phyloP scores from a whole-genome alignment of 164 flowering plant genomes.

The Cinnamomum micranthum region DNA sequence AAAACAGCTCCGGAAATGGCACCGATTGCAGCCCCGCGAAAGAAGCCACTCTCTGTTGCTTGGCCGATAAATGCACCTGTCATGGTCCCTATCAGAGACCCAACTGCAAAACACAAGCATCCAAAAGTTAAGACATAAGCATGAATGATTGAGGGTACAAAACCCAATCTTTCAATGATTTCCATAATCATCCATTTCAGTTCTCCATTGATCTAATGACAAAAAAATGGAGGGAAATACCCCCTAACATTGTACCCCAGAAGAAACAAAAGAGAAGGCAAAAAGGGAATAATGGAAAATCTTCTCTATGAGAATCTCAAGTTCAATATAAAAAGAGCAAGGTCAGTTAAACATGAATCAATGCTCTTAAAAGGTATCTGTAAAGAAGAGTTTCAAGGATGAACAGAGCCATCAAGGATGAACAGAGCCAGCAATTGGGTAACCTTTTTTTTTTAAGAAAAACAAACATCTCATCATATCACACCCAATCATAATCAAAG shows the following conservation, averaged over 20 bases:
- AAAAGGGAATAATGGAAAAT: not conserved
- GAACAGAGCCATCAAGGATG: not conserved
- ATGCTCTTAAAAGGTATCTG: not conserved
- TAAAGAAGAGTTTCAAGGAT: not conserved
- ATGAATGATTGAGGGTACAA: not conserved
- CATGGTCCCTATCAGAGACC: slow-evolving; percentile 73
- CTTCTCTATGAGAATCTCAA: not conserved
- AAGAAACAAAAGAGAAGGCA: not conserved
- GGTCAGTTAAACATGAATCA: not conserved
- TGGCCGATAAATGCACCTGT: slow-evolving; percentile 88
- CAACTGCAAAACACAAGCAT: slow-evolving; percentile 43
- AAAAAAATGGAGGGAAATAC: not conserved
- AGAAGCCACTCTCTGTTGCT: slow-evolving; percentile 84
- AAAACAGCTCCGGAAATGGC: slow-evolving; percentile 95
- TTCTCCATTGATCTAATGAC: not conserved
- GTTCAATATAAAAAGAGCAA: not conserved
- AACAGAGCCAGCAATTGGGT: not conserved
- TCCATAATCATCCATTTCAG: not conserved
- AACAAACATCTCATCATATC: not conserved
- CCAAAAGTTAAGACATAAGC: not conserved
- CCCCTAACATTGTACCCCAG: not conserved
- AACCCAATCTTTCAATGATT: not conserved
- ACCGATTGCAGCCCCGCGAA: slow-evolving; percentile 81
- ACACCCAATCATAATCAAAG: not conserved
- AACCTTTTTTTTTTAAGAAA: not conserved